These are phyloP conservation scores for Adenanthera pavonina DNA, from an alignment of 306 rosid species.

Conservation along the genomic window DNA sequence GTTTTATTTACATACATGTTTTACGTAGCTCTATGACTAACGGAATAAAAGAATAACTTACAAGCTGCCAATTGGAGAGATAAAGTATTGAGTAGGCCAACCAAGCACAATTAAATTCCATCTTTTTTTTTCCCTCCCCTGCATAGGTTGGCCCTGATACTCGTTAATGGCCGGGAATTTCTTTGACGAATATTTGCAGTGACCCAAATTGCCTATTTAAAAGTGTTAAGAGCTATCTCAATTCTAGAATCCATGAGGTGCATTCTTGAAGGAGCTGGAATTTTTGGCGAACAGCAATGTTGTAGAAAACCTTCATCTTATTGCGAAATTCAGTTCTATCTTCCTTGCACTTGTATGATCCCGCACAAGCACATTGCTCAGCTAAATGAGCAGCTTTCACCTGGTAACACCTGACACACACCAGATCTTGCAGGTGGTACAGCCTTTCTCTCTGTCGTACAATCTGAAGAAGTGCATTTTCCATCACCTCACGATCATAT, in stretches of 20 bases:
- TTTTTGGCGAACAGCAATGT: conserved; percentile 75
- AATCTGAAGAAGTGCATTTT: conserved; percentile 77
- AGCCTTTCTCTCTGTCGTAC: conserved; percentile 85
- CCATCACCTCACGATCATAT: conserved; percentile 81
- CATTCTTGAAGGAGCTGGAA: conserved; percentile 83
- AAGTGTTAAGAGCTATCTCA: conserved; percentile 24
- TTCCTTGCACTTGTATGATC: conserved; percentile 81
- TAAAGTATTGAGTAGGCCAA: not conserved
- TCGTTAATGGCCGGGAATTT: not conserved
- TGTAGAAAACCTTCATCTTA: conserved; percentile 70
- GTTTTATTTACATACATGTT: not conserved
- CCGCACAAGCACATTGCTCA: conserved; percentile 84
- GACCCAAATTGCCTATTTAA: not conserved
- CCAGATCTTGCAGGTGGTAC: conserved; percentile 86
- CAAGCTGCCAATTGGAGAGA: not conserved
- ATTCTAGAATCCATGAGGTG: conserved; percentile 80
- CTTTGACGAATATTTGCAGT: not conserved
- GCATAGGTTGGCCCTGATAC: not conserved
- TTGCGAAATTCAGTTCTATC: conserved; percentile 49
- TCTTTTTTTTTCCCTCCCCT: not conserved
- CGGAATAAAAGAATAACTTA: not conserved
- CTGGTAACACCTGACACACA: conserved; percentile 69
- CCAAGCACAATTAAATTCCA: not conserved
- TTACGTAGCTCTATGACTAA: not conserved
- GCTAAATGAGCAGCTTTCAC: conserved; percentile 89